Percentiles rank a stretch among this genome's conserved stretches.
Conservation (phyloP, 2,329 filamentous ascomycete genomes). For the Drechslerella stenobrocha region DNA sequence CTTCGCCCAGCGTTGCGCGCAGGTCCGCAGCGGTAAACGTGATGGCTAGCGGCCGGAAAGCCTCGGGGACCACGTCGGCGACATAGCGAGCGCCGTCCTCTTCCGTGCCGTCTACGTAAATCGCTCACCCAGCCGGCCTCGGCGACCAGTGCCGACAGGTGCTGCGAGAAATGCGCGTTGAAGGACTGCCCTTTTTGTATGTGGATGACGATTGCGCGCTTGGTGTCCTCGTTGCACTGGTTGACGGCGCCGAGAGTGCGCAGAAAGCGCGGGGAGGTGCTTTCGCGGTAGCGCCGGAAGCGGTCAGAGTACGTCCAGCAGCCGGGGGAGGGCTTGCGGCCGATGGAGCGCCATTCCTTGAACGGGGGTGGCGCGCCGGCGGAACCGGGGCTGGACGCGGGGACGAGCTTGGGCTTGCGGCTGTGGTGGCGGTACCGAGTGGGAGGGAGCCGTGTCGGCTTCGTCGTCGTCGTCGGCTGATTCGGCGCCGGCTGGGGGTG, state of each 20-base stretch:
- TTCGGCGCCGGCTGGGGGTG: neutral
- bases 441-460: constrained; percentile 25
- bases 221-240: constrained; percentile 30
- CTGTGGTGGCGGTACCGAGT: constrained; percentile 30
- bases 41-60: constrained; percentile 28
- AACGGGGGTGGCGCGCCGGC: constrained; percentile 1
- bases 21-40: constrained; percentile 33
- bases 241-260: constrained; percentile 23
- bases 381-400: neutral
- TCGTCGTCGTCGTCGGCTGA: constrained; percentile 9
- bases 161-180: constrained; percentile 29
- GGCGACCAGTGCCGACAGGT: constrained; percentile 22
- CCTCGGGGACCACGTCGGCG: constrained; percentile 16
- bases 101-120: constrained; percentile 26
- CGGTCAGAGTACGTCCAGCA: constrained; percentile 41
- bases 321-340: constrained; percentile 34
- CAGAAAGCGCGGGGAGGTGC: constrained; percentile 17
- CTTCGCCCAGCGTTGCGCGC: constrained; percentile 21
- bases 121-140: constrained; percentile 31
- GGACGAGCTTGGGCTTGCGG: constrained; percentile 20
- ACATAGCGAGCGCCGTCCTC: constrained; percentile 31
- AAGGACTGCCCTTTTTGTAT: constrained; percentile 35
- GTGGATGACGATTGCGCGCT: constrained; percentile 33
- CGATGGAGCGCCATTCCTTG: constrained; percentile 35
- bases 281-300: constrained; percentile 18